Evolutionary conservation across 2,329 filamentous ascomycete species (phyloP).

Genomic region (Penicillium sp.): DNA sequence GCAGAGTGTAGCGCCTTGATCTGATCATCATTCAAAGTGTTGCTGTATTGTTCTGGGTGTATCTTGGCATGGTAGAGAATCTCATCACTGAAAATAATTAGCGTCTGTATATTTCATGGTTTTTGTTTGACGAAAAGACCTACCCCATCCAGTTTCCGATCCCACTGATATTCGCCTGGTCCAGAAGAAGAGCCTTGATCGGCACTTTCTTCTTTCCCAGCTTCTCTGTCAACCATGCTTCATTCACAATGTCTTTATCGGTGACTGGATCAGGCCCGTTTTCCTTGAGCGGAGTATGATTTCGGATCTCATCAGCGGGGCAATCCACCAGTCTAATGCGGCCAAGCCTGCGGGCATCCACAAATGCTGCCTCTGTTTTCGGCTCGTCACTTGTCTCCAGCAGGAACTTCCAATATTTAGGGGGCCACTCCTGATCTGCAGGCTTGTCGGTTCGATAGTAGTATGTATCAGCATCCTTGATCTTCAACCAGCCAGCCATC

Average conservation of each 20-base stretch:
- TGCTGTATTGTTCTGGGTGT: conserved; percentile 90
- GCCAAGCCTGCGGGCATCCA: conserved; percentile 76
- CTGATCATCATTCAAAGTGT: conserved; percentile 72
- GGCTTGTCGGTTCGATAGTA: conserved; percentile 70
- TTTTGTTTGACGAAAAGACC: conserved; percentile 21
- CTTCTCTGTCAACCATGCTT: conserved; percentile 70
- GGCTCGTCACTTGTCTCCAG: conserved; percentile 63
- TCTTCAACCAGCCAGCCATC: conserved; percentile 80
- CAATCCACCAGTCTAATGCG: conserved; percentile 82
- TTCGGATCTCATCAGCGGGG: conserved; percentile 70
- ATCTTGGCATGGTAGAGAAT: conserved; percentile 84
- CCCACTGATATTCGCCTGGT: conserved; percentile 85
- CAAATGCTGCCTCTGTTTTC: conserved; percentile 72
- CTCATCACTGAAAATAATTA: conserved; percentile 62
- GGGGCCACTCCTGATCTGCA: conserved; percentile 73
- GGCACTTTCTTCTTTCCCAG: conserved; percentile 77
- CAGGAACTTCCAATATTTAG: conserved; percentile 84
- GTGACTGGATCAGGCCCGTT: conserved; percentile 92
- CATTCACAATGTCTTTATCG: conserved; percentile 74
- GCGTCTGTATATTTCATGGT: neutral
- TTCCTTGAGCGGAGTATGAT: conserved; percentile 75
- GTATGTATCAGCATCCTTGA: conserved; percentile 72
- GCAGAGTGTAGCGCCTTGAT: conserved; percentile 69
- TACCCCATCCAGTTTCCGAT: conserved; percentile 95
- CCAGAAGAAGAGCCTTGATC: conserved; percentile 82